Conservation (phyloP, 345 rosid species). For the Populus pruinosa region DNA sequence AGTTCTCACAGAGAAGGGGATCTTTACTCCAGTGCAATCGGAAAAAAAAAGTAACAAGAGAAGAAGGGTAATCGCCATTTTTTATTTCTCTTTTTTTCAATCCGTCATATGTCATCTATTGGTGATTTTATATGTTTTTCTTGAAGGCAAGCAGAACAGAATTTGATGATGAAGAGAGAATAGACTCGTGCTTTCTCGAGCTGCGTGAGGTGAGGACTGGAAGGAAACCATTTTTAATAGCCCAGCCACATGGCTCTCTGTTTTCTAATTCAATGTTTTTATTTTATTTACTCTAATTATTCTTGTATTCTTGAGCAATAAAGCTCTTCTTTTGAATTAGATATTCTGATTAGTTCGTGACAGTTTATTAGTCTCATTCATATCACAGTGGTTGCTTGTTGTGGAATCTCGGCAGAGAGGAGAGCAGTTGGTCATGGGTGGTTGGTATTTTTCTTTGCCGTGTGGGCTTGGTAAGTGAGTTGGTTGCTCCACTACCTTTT, state of each 20-base stretch:
- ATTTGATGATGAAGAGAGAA: conserved; percentile 13
- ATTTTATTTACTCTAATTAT: too few relatives aligned
- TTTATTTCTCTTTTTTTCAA: background rate
- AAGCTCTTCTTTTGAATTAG: background rate
- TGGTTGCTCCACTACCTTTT: background rate
- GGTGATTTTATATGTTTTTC: background rate
- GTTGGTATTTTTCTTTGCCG: background rate
- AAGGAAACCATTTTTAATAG: background rate
- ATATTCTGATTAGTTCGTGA: background rate
- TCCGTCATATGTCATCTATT: background rate
- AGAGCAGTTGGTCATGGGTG: background rate
- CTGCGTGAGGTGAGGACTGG: background rate
- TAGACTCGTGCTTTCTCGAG: conserved; percentile 35
- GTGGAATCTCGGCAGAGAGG: background rate
- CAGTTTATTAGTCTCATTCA: background rate
- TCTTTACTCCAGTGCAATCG: background rate
- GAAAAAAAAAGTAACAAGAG: background rate
- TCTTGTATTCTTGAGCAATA: too few relatives aligned
- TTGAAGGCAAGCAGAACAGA: background rate
- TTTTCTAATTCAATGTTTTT: background rate
- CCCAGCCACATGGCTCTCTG: background rate
- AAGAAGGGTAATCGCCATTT: background rate
- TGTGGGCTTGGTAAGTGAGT: background rate
- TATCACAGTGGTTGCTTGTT: background rate
- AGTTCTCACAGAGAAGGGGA: background rate